Percentiles rank a stretch among this genome's conserved stretches.
Conservation (phyloP, 176 grass and related monocot genomes). For the Oryza meridionalis region DNA sequence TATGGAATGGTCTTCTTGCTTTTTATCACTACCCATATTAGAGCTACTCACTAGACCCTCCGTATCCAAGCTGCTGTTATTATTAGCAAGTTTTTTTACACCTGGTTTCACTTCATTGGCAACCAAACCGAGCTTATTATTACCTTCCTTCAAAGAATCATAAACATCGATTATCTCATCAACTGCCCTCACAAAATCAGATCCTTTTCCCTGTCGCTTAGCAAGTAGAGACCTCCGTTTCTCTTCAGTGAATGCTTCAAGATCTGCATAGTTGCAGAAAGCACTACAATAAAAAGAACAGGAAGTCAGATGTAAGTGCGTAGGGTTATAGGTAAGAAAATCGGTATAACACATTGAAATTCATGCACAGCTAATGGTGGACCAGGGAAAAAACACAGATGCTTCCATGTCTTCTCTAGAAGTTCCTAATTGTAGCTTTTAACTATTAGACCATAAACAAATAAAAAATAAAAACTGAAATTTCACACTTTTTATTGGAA, state of each 20-base stretch:
- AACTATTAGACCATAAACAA: neutral
- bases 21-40: constrained; percentile 35
- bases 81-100: constrained; percentile 41
- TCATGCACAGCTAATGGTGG: neutral
- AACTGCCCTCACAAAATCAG: constrained; percentile 93
- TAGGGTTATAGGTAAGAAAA: constrained; percentile 14
- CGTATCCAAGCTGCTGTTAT: constrained; percentile 33
- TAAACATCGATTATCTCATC: constrained; percentile 90
- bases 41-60: constrained; percentile 45
- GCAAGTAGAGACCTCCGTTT: constrained; percentile 83
- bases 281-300: constrained; percentile 66
- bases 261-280: constrained; percentile 95
- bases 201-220: constrained; percentile 88
- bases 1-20: constrained; percentile 19
- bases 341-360: constrained; percentile 20
- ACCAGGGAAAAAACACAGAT: neutral
- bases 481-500: neutral
- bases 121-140: constrained; percentile 42
- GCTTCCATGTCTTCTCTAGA: neutral
- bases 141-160: constrained; percentile 73
- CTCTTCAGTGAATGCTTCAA: constrained; percentile 95
- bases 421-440: neutral
- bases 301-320: constrained; percentile 23
- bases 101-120: constrained; percentile 38
- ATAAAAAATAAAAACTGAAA: neutral